Evolutionary conservation across 768 basidiomycete genomes (phyloP).

Genomic region (Calocybe gangraenosa): DNA sequence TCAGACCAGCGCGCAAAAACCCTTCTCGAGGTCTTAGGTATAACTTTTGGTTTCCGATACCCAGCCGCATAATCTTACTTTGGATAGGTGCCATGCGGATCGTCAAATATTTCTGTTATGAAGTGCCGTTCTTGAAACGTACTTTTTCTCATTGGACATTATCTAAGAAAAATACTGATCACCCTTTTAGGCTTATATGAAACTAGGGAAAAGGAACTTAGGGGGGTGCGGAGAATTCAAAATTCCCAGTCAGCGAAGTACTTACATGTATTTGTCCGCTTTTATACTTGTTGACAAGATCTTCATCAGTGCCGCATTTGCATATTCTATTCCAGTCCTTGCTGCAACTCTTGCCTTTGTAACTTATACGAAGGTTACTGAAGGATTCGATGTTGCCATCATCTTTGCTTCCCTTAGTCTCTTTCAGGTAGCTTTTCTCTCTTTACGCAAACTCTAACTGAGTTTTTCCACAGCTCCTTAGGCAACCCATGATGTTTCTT

Average conservation of each 20-base stretch:
- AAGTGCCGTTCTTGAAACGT: slow-evolving; percentile 64
- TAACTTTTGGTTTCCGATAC: slow-evolving; percentile 8
- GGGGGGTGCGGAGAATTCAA: slow-evolving; percentile 52
- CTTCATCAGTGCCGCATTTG: slow-evolving; percentile 41
- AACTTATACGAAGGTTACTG: slow-evolving; percentile 53
- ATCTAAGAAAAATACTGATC: not conserved
- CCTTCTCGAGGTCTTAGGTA: slow-evolving; percentile 61
- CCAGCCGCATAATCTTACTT: not conserved
- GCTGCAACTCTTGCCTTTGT: slow-evolving; percentile 66
- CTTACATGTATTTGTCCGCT: slow-evolving; percentile 11
- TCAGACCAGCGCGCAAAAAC: slow-evolving; percentile 62
- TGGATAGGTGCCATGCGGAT: slow-evolving; percentile 56
- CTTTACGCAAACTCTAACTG: not conserved
- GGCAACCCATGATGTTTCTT: slow-evolving; percentile 67
- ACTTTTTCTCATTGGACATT: slow-evolving; percentile 22
- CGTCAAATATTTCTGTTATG: slow-evolving; percentile 77
- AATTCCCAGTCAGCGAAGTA: slow-evolving; percentile 62
- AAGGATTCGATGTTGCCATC: slow-evolving; percentile 57
- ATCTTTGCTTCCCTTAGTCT: slow-evolving; percentile 66
- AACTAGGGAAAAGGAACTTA: slow-evolving; percentile 51
- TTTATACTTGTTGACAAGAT: slow-evolving; percentile 11
- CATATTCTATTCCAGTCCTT: slow-evolving; percentile 57
- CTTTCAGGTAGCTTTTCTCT: slow-evolving; percentile 37
- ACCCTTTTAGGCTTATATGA: slow-evolving; percentile 43
- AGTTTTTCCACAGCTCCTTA: slow-evolving; percentile 41